Base-by-base conservation (phyloP, 2,329 filamentous ascomycete genomes). In the Talaromyces sp. region DNA sequence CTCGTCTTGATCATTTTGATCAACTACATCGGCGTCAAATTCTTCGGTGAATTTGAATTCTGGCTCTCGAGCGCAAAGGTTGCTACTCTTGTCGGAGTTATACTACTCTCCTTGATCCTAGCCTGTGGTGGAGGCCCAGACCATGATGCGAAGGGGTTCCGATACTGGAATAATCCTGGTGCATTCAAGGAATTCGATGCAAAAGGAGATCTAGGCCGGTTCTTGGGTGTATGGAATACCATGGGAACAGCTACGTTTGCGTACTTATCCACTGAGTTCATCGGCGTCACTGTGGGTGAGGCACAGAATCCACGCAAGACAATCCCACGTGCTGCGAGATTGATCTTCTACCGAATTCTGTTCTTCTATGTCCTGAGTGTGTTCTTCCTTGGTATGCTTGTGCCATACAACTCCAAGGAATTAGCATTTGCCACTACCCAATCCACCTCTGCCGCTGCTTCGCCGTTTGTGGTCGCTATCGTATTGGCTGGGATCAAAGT, bases 301-400 rank as follows among this genome's bases (percentile, higher is more conserved):
- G 88, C 88, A 0, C 86, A 90, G 76, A 91, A 91, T 76, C 89
- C 89, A 1, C 84, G 88, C 71, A 86, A 84, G 74, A 88, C 86
- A 21, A 86, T 92, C 63, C 89, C 90, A 8, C 84, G 86, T 62
- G 89, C 88, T 63, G 91, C 91, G 79, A 87, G 85, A 72, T 81
- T 90, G 44, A 91, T 88, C 65, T 91, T 92, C 76, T 92, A 85
- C 79, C 88, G 89, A 63, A 92, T 92, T 73, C 75, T 90, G 66
- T 79, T 91, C 79, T 92, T 93, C 81, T 93, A 92, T 80, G 81
- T 86, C 71, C 74, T 90, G 62, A 86, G 84, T 23, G 87, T 91
- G 37, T 82, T 93, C 63, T 81, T 92, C 60, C 79, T 93, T 63
- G 88, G 89, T 70, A 88, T 91, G 84, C 81, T 88, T 60, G 87